Conservation (phyloP, 352 stramenopile genomes). For the Blastocystis sp. region DNA sequence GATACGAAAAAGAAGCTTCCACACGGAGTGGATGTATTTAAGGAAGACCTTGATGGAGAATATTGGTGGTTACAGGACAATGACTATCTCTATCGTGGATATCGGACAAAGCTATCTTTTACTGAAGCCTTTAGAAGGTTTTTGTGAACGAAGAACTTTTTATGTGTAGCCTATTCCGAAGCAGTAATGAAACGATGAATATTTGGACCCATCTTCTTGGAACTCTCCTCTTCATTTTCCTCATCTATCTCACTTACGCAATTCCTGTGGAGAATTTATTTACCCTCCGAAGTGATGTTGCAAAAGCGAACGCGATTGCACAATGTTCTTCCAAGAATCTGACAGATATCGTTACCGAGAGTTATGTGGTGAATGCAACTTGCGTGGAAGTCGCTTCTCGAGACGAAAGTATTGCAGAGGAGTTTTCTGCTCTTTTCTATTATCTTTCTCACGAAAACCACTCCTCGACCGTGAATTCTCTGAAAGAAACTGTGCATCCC, state of each 20-base stretch:
- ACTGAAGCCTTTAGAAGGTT: conserved; percentile 43
- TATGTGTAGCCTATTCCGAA: conserved; percentile 23
- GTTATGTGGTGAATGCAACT: background rate
- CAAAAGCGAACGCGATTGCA: background rate
- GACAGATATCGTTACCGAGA: conserved; percentile 46
- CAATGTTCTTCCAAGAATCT: conserved; percentile 30
- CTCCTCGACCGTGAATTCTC: background rate
- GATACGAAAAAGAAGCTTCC: background rate
- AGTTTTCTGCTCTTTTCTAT: conserved; percentile 31
- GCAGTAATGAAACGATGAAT: conserved; percentile 57
- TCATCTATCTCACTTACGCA: conserved; percentile 54
- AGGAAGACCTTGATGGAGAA: conserved; percentile 56
- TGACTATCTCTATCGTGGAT: conserved; percentile 54
- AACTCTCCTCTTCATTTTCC: conserved; percentile 30
- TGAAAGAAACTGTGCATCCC: background rate
- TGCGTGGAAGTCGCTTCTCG: background rate
- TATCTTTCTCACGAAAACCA: conserved; percentile 14
- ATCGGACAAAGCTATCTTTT: conserved; percentile 41
- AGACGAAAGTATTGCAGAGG: conserved; percentile 15
- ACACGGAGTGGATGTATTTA: conserved; percentile 51
- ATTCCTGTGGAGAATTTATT: conserved; percentile 56
- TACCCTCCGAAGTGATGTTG: background rate
- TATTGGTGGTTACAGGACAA: conserved; percentile 48
- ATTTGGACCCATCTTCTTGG: conserved; percentile 55
- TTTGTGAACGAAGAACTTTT: background rate